Percentiles rank a stretch among this genome's conserved stretches.
These are phyloP conservation scores for Sporothrix mexicana DNA, from an alignment of 2,329 filamentous ascomycete genomes.

Conservation along the genomic window DNA sequence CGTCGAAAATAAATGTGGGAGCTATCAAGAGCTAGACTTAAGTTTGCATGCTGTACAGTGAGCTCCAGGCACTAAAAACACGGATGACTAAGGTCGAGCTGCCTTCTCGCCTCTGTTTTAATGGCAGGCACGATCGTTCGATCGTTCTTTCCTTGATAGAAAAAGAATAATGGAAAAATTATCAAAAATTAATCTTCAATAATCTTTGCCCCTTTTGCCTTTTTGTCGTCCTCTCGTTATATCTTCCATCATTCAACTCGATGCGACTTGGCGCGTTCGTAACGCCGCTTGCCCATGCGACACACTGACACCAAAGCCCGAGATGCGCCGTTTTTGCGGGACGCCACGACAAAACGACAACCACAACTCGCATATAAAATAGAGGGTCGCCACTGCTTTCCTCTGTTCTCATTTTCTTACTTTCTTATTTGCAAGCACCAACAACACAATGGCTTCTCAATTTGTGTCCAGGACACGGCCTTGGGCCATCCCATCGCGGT, in stretches of 20 bases:
- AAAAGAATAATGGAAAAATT: too few species aligned
- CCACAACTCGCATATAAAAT: too few species aligned
- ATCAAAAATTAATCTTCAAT: too few species aligned
- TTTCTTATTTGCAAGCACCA: background rate
- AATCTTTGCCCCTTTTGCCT: background rate
- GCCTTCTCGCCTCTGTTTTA: too few species aligned
- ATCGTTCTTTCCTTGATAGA: background rate
- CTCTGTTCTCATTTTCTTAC: too few species aligned
- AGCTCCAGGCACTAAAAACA: too few species aligned
- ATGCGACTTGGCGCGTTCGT: background rate
- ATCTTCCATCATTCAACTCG: background rate
- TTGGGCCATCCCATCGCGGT: background rate
- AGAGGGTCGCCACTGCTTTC: too few species aligned
- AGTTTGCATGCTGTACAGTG: too few species aligned
- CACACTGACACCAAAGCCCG: background rate
- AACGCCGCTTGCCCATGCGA: background rate
- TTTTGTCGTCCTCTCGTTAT: background rate
- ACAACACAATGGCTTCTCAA: background rate
- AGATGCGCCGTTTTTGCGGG: slow-evolving; percentile 24
- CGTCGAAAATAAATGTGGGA: background rate
- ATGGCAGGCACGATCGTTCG: background rate
- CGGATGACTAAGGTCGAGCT: too few species aligned
- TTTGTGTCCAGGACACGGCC: background rate
- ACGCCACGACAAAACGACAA: too few species aligned
- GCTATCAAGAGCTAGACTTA: too few species aligned